A percentile compares a stretch with the other conserved stretches of the same genome.
phyloP scores from a whole-genome alignment of 106 monocot genomes.

The Acorus gramineus region DNA sequence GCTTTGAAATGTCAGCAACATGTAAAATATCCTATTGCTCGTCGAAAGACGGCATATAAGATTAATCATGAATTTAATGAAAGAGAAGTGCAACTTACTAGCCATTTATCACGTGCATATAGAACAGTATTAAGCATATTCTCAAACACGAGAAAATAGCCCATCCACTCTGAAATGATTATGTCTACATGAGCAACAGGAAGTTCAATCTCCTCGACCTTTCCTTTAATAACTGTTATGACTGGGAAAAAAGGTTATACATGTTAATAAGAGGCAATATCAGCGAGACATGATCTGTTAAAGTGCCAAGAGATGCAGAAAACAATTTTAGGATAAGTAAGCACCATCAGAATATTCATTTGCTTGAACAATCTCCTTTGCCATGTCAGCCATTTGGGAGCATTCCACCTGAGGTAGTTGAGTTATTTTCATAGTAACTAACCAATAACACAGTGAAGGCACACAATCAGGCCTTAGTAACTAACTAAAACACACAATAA shows the following conservation, averaged over 20 bases:
- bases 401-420: constrained; percentile 63
- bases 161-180: constrained; percentile 94
- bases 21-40: no score
- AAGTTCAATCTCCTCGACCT: constrained; percentile 82
- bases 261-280: no score
- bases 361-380: constrained; percentile 78
- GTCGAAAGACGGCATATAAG: no score
- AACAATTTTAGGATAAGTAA: background rate
- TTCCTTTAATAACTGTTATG: constrained; percentile 83
- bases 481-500: no score
- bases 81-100: constrained; percentile 41
- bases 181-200: constrained; percentile 75
- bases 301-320: background rate
- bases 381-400: constrained; percentile 96
- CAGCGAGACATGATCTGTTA: no score
- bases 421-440: background rate
- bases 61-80: background rate
- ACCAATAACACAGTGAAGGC: no score
- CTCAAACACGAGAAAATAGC: constrained; percentile 88
- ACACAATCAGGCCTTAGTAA: no score
- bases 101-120: constrained; percentile 97
- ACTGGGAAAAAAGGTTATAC: constrained; percentile 24
- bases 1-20: no score
- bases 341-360: constrained; percentile 85
- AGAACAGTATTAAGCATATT: constrained; percentile 93